These are phyloP conservation scores for Naganishia liquefaciens DNA, from an alignment of 1,284 basidiomycete genomes.

Conservation along the genomic window DNA sequence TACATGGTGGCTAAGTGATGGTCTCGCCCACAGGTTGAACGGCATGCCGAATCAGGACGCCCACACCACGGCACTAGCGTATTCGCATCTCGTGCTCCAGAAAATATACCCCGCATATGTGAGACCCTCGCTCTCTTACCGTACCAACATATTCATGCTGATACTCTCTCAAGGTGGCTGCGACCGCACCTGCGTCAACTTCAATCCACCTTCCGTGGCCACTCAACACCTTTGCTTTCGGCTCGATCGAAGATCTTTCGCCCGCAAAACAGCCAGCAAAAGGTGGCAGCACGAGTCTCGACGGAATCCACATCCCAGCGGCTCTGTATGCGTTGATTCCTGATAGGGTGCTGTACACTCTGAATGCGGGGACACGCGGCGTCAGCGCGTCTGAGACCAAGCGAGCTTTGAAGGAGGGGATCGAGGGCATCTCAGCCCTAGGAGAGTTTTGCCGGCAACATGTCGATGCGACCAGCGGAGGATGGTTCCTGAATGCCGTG, in stretches of 20 bases:
- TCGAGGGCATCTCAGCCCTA: conserved; percentile 27
- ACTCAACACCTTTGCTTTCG: conserved; percentile 18
- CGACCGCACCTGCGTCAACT: conserved; percentile 1
- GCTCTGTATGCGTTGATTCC: conserved; percentile 1
- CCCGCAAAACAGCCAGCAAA: neutral
- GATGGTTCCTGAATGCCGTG: conserved; percentile 33
- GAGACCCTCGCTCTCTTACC: neutral
- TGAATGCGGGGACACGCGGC: conserved; percentile 20
- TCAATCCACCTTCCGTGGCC: conserved; percentile 27
- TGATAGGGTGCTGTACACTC: conserved; percentile 4
- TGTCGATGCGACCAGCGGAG: conserved; percentile 2
- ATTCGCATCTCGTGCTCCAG: conserved; percentile 32
- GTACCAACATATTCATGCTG: neutral
- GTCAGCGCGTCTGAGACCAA: conserved; percentile 13
- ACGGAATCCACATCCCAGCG: conserved; percentile 11
- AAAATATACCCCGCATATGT: conserved; percentile 34
- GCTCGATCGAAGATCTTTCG: conserved; percentile 25
- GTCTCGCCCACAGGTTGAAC: conserved; percentile 20
- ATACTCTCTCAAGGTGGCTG: conserved; percentile 6
- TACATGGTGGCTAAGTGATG: neutral
- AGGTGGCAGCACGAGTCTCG: neutral
- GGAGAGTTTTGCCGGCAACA: conserved; percentile 26
- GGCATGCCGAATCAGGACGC: conserved; percentile 33
- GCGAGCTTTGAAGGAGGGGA: conserved; percentile 23
- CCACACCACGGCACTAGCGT: conserved; percentile 31